A percentile compares a stretch with the other conserved stretches of the same genome.
phyloP scores from a whole-genome alignment of 2,329 filamentous ascomycete genomes.

The Dactylellina leptospora region DNA sequence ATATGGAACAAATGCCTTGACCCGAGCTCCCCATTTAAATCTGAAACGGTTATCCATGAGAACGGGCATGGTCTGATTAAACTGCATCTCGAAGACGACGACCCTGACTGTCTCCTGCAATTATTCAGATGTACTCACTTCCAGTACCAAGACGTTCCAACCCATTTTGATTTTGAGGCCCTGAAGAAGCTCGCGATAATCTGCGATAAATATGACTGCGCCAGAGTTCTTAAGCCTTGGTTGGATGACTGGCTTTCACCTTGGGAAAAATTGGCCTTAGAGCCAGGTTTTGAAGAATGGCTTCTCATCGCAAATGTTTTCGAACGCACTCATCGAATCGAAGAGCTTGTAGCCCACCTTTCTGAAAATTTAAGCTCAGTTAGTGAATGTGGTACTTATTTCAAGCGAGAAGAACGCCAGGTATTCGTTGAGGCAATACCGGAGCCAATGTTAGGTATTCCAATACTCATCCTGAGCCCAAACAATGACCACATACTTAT shows the following conservation, averaged over 20 bases:
- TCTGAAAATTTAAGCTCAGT: slow-evolving; percentile 4
- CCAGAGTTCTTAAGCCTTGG: slow-evolving; percentile 22
- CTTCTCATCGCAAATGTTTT: slow-evolving; percentile 24
- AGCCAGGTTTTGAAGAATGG: slow-evolving; percentile 19
- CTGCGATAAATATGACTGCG: slow-evolving; percentile 37
- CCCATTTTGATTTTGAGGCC: not conserved
- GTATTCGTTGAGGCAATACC: slow-evolving; percentile 6
- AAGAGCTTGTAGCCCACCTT: slow-evolving; percentile 6
- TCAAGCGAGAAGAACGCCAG: slow-evolving; percentile 1
- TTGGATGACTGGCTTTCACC: not conserved
- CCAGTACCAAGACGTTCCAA: slow-evolving; percentile 1
- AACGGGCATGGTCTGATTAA: not conserved
- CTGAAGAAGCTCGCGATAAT: not conserved
- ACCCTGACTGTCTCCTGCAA: slow-evolving; percentile 13
- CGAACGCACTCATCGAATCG: not conserved
- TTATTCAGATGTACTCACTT: slow-evolving; percentile 17
- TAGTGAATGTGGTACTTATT: slow-evolving; percentile 19
- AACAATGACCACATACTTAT: not conserved
- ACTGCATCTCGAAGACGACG: slow-evolving; percentile 21
- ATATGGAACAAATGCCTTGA: slow-evolving; percentile 23
- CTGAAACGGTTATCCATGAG: not conserved
- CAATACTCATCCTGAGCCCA: not conserved
- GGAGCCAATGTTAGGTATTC: not conserved
- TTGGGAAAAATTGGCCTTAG: slow-evolving; percentile 3
- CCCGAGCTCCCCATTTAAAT: slow-evolving; percentile 16